Conservation (phyloP, 2,329 filamentous ascomycete species). For the Alternaria sp. region DNA sequence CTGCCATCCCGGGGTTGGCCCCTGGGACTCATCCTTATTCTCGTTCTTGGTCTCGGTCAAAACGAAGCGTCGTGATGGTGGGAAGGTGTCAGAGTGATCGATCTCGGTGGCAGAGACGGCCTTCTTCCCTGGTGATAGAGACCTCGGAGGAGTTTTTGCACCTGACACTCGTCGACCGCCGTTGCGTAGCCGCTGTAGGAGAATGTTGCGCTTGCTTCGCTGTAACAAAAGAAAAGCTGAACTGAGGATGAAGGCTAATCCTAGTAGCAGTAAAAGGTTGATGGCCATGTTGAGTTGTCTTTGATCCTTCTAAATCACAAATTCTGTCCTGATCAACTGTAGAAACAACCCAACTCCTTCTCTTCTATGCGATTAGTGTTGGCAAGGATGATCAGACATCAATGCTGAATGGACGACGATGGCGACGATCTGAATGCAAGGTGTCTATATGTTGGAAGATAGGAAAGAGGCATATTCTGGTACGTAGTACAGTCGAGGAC, state of each 20-base stretch:
- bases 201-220: conserved; percentile 50
- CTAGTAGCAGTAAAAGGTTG: conserved; percentile 38
- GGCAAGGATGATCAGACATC: neutral
- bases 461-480: neutral
- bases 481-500: neutral
- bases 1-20: conserved; percentile 32
- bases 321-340: neutral
- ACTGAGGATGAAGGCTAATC: conserved; percentile 41
- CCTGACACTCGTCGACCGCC: conserved; percentile 56
- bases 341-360: neutral
- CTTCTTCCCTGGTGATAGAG: conserved; percentile 60
- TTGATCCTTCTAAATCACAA: neutral
- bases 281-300: conserved; percentile 26
- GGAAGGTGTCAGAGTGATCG: conserved; percentile 59
- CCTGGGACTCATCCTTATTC: conserved; percentile 26
- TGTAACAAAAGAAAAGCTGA: conserved; percentile 42
- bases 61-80: conserved; percentile 61
- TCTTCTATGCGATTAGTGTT: neutral
- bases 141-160: conserved; percentile 62
- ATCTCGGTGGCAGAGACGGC: conserved; percentile 41
- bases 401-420: neutral
- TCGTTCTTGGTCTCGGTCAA: conserved; percentile 48
- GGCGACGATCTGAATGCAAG: neutral
- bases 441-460: neutral
- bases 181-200: conserved; percentile 53